phyloP scores from a whole-genome alignment of 768 basidiomycete species.

The Trametes punicea region DNA sequence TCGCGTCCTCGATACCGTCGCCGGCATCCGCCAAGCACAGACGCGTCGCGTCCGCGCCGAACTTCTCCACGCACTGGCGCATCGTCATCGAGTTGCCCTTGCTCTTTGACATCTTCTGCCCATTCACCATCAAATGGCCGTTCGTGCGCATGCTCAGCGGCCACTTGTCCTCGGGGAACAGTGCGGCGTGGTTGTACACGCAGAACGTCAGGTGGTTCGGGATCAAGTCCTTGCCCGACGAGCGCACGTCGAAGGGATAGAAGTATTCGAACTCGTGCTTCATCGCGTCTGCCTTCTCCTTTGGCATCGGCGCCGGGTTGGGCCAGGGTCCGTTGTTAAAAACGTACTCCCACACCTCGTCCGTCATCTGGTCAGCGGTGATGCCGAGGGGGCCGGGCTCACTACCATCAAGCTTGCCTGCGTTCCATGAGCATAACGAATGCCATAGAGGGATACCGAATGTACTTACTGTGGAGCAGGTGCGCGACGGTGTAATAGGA shows the following conservation, averaged over 20 bases:
- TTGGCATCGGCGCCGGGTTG: constrained; percentile 56
- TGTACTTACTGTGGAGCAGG: constrained; percentile 75
- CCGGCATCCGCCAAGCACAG: constrained; percentile 94
- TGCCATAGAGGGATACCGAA: not conserved
- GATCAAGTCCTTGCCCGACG: constrained; percentile 96
- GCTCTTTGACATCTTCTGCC: constrained; percentile 98
- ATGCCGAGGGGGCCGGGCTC: constrained; percentile 81
- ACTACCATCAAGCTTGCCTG: constrained; percentile 75
- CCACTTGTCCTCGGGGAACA: constrained; percentile 89
- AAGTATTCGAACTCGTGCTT: constrained; percentile 94
- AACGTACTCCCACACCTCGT: constrained; percentile 96
- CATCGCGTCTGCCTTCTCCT: constrained; percentile 77
- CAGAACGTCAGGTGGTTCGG: constrained; percentile 94
- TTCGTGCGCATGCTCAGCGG: constrained; percentile 91
- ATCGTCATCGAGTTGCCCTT: constrained; percentile 95
- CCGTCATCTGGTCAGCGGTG: constrained; percentile 89
- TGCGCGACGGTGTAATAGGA: constrained; percentile 94
- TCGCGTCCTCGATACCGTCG: constrained; percentile 96
- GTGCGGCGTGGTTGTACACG: constrained; percentile 91
- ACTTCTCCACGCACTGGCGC: constrained; percentile 85
- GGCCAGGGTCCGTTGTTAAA: constrained; percentile 79
- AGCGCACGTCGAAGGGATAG: constrained; percentile 97
- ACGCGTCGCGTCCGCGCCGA: constrained; percentile 93
- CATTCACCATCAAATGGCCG: constrained; percentile 95
- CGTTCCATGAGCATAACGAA: constrained; percentile 11